These are phyloP conservation scores for Rhizophagus clarus DNA, from an alignment of 192 early-diverging fungal genomes.

Conservation along the genomic window DNA sequence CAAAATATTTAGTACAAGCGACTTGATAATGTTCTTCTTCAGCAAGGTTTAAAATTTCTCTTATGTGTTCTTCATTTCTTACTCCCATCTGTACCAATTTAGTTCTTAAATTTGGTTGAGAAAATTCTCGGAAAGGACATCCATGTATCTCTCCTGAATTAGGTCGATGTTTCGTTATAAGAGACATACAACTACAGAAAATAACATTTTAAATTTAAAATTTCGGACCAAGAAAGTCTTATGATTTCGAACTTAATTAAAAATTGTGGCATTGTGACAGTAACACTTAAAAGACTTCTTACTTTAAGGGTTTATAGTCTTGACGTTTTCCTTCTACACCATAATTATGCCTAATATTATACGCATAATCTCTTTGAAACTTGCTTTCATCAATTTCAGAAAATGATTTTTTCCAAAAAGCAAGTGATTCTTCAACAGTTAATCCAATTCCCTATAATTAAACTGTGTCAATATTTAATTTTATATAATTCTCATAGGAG, in stretches of 20 bases:
- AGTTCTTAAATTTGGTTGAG: constrained; percentile 60
- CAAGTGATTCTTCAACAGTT: constrained; percentile 82
- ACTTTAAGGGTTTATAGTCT: constrained; percentile 76
- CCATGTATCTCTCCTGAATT: constrained; percentile 89
- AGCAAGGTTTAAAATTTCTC: constrained; percentile 69
- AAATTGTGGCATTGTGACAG: too few species aligned
- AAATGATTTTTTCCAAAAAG: constrained; percentile 92
- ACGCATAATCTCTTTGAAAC: constrained; percentile 92
- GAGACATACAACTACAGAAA: constrained; percentile 70
- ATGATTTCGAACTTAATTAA: too few species aligned
- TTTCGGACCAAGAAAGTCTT: too few species aligned
- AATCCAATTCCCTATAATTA: constrained; percentile 74
- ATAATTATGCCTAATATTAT: constrained; percentile 96
- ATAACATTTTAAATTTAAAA: not conserved
- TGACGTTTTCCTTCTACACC: constrained; percentile 89
- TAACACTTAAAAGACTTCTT: too few species aligned
- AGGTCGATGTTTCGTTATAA: constrained; percentile 82
- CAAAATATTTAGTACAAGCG: constrained; percentile 90
- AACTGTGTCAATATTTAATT: not conserved
- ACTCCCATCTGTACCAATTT: constrained; percentile 63
- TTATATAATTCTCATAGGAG: not conserved
- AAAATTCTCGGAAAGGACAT: constrained; percentile 91
- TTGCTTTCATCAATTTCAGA: constrained; percentile 78
- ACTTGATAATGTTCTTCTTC: constrained; percentile 84
- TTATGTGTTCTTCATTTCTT: constrained; percentile 54